phyloP scores from a whole-genome alignment of 805 yeast genomes.

The Metschnikowia gruessii region DNA sequence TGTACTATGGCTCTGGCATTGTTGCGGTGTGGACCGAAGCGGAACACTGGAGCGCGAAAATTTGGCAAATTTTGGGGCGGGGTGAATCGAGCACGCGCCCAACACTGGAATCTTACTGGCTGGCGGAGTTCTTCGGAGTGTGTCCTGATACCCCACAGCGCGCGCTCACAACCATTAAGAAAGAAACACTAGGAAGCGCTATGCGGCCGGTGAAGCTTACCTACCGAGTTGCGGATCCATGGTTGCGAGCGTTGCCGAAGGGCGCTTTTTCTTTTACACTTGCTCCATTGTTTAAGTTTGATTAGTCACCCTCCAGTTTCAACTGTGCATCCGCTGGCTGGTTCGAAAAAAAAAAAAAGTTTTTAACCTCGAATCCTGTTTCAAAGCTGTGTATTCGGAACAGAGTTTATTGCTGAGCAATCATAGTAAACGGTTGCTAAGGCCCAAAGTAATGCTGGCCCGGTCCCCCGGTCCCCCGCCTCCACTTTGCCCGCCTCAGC shows the following conservation, averaged over 20 bases:
- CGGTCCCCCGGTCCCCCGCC: too few relatives aligned
- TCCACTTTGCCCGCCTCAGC: conserved; percentile 1
- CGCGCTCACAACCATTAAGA: background rate
- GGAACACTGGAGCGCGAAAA: too few relatives aligned
- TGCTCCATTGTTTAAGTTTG: background rate
- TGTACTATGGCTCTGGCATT: too few relatives aligned
- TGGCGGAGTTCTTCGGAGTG: conserved; percentile 1
- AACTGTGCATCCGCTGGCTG: too few relatives aligned
- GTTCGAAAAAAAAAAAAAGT: too few relatives aligned
- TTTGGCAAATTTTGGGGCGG: too few relatives aligned
- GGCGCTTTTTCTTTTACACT: background rate
- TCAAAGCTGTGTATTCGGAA: too few relatives aligned
- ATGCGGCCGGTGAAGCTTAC: background rate
- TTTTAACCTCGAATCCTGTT: too few relatives aligned
- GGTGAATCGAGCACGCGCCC: background rate
- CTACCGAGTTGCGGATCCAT: background rate
- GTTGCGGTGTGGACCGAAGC: too few relatives aligned
- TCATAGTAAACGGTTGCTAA: too few relatives aligned
- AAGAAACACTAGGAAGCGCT: background rate
- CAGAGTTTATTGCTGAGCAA: too few relatives aligned
- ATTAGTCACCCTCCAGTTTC: background rate
- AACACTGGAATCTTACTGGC: background rate
- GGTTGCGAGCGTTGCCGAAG: conserved; percentile 1
- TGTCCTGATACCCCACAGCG: conserved; percentile 5
- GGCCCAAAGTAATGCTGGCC: too few relatives aligned